A percentile compares a stretch with the other conserved stretches of the same genome.
phyloP scores from a whole-genome alignment of 345 rosid species.

The Ailanthus altissimus region DNA sequence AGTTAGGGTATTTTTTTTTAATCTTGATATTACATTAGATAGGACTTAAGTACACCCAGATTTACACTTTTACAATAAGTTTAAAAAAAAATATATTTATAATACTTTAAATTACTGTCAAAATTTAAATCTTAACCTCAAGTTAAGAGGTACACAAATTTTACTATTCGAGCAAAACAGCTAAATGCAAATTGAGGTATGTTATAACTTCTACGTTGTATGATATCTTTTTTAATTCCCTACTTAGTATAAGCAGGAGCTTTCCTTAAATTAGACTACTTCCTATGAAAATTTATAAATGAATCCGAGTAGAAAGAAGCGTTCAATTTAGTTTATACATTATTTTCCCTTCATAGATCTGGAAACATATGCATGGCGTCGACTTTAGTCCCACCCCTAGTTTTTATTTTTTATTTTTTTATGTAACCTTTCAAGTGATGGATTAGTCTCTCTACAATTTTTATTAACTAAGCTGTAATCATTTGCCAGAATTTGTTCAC shows the following conservation, averaged over 20 bases:
- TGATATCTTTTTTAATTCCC: neutral
- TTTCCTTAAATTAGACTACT: slow-evolving; percentile 1
- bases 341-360: neutral
- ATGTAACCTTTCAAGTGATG: slow-evolving; percentile 2
- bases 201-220: too few relatives aligned
- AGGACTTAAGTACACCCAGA: too few relatives aligned
- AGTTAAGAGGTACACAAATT: too few relatives aligned
- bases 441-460: neutral
- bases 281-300: slow-evolving; percentile 7
- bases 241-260: neutral
- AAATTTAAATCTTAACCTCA: too few relatives aligned
- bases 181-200: too few relatives aligned
- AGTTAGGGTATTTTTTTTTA: too few relatives aligned
- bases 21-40: too few relatives aligned
- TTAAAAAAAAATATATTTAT: too few relatives aligned
- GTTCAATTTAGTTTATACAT: neutral
- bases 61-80: too few relatives aligned
- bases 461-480: neutral
- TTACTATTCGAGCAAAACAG: too few relatives aligned
- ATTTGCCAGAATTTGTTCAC: neutral
- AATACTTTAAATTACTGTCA: too few relatives aligned
- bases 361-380: neutral
- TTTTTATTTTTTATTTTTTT: neutral
- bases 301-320: slow-evolving; percentile 12
- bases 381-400: neutral